Evolutionary conservation across 1,139 yeast species (phyloP), one percentile per base, ranked within the genome.

Genomic region (Kazachstania sp.): DNA sequence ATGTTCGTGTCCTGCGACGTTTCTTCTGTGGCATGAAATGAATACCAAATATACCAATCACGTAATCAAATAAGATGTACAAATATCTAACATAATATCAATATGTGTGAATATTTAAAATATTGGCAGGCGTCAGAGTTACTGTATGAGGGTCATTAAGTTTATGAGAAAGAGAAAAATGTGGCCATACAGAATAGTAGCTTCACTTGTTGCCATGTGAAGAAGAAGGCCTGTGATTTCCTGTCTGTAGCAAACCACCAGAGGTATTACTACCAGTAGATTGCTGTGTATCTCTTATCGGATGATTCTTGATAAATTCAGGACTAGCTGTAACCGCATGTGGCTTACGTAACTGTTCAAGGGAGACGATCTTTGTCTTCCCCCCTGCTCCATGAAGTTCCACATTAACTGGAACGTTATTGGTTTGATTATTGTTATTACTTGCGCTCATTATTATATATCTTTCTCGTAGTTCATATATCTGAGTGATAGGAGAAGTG

Each of bases 361-460:
- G 48, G 26, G 51, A 50, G 30, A 54, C 44, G 41, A 54, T 51
- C 30, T 51, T 51, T 13, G 41, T 41, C 41, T 51, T 50, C 12
- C n/a, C n/a, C n/a, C 61, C 56, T 46, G 58, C 58, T 41, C 59
- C 42, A n/a, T 49, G 53, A 34, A 50, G 35, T 16, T 45, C 48
- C n/a, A 56, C 47, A 32, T 47, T 57, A 2, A 39, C 46, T 3
- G 42, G 42, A 30, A 28, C 9, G 13, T 11, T n/a, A 18, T 19
- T 19, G 12, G 26, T 19, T 16, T 16, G 7, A 35, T 4, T 36
- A 19, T 9, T 19, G 37, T n/a, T n/a, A n/a, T 15, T 16, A n/a
- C 15, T 32, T 15, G 36, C 1, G 9, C 8, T 32, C 15, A 15
- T 32, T 15, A 15, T 19, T 15, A 9, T 32, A 15, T 32, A 15